Percentiles rank a stretch among this genome's conserved stretches.
Evolutionary conservation across 768 basidiomycete species (phyloP).

Genomic region (Exidia glandulosa): DNA sequence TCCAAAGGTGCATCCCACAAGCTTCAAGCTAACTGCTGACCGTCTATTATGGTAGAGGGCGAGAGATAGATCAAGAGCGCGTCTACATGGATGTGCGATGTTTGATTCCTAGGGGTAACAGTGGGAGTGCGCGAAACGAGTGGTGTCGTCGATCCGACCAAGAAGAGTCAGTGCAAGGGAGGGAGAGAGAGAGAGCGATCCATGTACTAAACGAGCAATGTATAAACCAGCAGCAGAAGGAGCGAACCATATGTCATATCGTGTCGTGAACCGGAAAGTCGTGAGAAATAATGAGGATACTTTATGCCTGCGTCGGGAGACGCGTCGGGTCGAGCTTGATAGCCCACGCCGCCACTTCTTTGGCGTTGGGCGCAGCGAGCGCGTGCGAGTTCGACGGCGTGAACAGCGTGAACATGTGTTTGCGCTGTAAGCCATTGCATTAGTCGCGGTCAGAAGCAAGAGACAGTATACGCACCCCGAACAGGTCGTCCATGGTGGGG

Average conservation of each 20-base stretch:
- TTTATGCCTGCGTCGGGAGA: slow-evolving; percentile 17
- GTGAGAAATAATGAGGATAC: neutral
- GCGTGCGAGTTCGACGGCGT: slow-evolving; percentile 88
- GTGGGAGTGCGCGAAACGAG: neutral
- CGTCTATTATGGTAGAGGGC: neutral
- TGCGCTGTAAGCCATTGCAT: slow-evolving; percentile 44
- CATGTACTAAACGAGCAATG: neutral
- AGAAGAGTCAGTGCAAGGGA: neutral
- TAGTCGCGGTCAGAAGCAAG: neutral
- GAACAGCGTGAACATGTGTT: slow-evolving; percentile 81
- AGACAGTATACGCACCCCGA: slow-evolving; percentile 51
- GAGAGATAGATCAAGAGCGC: neutral
- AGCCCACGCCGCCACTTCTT: slow-evolving; percentile 80
- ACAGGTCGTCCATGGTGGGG: slow-evolving; percentile 74
- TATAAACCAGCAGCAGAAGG: too few relatives aligned
- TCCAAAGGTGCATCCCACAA: neutral
- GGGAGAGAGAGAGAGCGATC: neutral
- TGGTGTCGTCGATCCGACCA: neutral
- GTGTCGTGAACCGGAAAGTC: neutral
- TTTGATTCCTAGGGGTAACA: neutral
- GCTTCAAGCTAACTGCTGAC: neutral
- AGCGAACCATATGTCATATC: neutral
- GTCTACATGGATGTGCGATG: neutral
- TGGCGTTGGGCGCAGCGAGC: slow-evolving; percentile 66
- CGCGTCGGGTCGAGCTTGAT: slow-evolving; percentile 76